Base-by-base conservation (phyloP, 73 alveolate genomes). In the Paramecium tetraurelia region DNA sequence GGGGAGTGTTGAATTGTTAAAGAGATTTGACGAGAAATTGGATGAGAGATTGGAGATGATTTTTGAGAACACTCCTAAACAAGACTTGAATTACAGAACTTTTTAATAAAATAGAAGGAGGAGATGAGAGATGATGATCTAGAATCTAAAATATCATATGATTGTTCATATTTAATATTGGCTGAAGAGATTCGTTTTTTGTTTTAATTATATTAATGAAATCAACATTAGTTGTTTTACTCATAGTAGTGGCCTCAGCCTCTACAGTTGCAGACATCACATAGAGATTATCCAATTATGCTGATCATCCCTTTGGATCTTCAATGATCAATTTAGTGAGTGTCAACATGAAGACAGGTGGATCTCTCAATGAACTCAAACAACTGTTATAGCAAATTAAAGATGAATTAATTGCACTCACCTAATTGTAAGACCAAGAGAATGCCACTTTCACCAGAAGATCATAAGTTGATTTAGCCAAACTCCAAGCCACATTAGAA, bases 21-120 rank as follows among this genome's bases (percentile, higher is more conserved):
- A 88, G 59, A 95, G 86, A 90, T 92, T 96, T 94, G 94, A 69
- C 38, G 94, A 94, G 48, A 96, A 97, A 80, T 27, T 95, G 40
- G 96, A 93, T 69, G 48, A 72, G 77, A 95, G 87, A 93, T 75
- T 96, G 57, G 98, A 96, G 29, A 88, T 40, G 2, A 57, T 96
- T 12, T 68, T 96, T 16, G 93, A 89, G 35, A 97, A 97, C 58
- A 69, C 92, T 21, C 98, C 98, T 7, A 85, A 6, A 10, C 87
- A 92, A 29, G 93, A 83, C 9, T 31, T 92, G 68, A 96, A 95
- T 36, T 94, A 43, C 35, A 57, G 93, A 24, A 48, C 59, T 36
- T 84, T 58, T 46, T 40, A 72, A 72, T 36, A 35, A 72, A 36
- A 21, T 20, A 31, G 16, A 72, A 29, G 38, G 35, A 72, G 86